Evolutionary conservation across 2,329 filamentous ascomycete genomes (phyloP).

Genomic region (Emergomyces africanus): DNA sequence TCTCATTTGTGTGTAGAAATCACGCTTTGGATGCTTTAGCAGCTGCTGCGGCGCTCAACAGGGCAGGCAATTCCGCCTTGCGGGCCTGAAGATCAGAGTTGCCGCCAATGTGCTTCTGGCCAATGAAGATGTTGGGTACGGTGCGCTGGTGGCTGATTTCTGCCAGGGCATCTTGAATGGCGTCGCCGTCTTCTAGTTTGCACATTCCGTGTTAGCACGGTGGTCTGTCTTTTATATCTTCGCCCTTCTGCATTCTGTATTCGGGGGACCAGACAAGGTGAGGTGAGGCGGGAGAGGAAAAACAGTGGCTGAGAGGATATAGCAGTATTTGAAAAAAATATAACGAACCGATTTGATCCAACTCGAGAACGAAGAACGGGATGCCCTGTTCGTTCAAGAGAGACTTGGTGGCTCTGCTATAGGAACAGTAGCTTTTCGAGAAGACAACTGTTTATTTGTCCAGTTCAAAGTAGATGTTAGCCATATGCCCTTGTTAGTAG

Average conservation of each 20-base stretch:
- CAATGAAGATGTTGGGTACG: conserved; percentile 94
- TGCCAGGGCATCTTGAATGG: conserved; percentile 69
- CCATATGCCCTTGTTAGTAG: background rate
- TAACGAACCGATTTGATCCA: conserved; percentile 73
- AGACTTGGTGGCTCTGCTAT: conserved; percentile 70
- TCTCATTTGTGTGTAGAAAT: background rate
- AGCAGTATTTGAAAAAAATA: background rate
- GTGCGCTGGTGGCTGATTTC: conserved; percentile 73
- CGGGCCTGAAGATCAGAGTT: conserved; percentile 75
- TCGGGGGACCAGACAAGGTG: background rate
- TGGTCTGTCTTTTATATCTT: background rate
- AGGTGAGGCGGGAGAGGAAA: background rate
- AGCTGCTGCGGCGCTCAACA: conserved; percentile 54
- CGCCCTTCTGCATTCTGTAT: background rate
- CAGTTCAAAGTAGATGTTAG: background rate
- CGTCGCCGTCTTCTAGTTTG: conserved; percentile 60
- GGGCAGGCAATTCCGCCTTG: conserved; percentile 48
- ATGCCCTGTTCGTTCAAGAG: conserved; percentile 57
- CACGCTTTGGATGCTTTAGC: conserved; percentile 27
- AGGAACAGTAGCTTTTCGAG: conserved; percentile 93
- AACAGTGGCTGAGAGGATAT: background rate
- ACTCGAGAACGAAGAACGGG: conserved; percentile 63
- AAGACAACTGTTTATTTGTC: conserved; percentile 62
- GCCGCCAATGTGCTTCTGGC: conserved; percentile 81
- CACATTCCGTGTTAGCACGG: conserved; percentile 6